Percentiles rank a stretch among this genome's conserved stretches.
Evolutionary conservation across 805 yeast genomes (phyloP).

Genomic region (Nakazawaea wyomingensis): DNA sequence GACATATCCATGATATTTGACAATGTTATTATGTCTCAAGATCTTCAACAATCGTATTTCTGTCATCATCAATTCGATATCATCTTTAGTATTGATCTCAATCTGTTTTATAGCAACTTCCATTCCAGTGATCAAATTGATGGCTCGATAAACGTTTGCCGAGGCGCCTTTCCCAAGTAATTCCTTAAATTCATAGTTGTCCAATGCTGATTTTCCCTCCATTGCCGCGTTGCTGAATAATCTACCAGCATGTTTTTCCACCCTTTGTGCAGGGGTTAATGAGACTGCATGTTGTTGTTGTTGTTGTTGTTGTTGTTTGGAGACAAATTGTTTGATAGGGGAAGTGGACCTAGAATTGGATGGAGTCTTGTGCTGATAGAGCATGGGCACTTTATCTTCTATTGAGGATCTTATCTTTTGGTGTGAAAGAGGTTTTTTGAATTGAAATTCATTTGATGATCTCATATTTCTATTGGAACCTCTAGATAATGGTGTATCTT

Average conservation of each 20-base stretch:
- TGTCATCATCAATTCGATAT: slow-evolving; percentile 46
- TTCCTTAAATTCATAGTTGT: slow-evolving; percentile 48
- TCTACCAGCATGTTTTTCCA: slow-evolving; percentile 37
- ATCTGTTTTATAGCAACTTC: slow-evolving; percentile 80
- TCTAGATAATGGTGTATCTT: slow-evolving; percentile 9
- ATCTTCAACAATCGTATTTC: slow-evolving; percentile 65
- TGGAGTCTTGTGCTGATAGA: slow-evolving; percentile 5
- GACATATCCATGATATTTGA: slow-evolving; percentile 64
- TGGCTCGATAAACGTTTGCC: slow-evolving; percentile 51
- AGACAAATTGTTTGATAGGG: slow-evolving; percentile 5
- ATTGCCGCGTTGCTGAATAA: slow-evolving; percentile 22
- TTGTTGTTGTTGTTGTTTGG: no score
- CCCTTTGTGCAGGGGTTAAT: slow-evolving; percentile 46
- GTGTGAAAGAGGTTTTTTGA: slow-evolving; percentile 11
- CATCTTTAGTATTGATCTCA: slow-evolving; percentile 45
- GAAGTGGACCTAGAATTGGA: slow-evolving; percentile 10
- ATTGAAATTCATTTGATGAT: slow-evolving; percentile 1
- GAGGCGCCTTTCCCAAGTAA: slow-evolving; percentile 88
- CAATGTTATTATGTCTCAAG: slow-evolving; percentile 61
- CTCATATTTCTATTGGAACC: not conserved
- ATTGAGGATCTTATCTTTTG: slow-evolving; percentile 5
- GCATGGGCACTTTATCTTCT: slow-evolving; percentile 6
- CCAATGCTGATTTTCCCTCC: slow-evolving; percentile 33
- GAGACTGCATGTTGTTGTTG: slow-evolving; percentile 13
- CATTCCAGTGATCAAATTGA: slow-evolving; percentile 58